A percentile compares a stretch with the other conserved stretches of the same genome.
Evolutionary conservation across 2,329 filamentous ascomycete species (phyloP).

Genomic region (Hypocreales sp.): DNA sequence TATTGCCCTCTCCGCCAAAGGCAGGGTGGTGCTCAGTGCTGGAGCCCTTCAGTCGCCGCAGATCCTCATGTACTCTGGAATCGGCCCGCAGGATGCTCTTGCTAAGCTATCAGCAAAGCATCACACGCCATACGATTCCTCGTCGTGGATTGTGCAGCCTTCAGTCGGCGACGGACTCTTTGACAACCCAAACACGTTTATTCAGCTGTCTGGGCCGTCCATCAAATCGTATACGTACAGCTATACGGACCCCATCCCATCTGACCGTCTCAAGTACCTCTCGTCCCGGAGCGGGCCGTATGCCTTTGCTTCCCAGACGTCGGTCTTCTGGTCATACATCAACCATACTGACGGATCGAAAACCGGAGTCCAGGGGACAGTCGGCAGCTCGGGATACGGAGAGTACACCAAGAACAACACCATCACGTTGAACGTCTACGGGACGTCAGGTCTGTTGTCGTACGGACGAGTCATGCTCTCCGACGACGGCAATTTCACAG

Average conservation of each 20-base stretch:
- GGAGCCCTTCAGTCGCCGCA: slow-evolving; percentile 23
- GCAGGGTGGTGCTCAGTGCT: slow-evolving; percentile 21
- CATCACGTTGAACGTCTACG: slow-evolving; percentile 41
- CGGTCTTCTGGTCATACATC: slow-evolving; percentile 35
- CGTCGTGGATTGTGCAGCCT: slow-evolving; percentile 31
- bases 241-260: slow-evolving; percentile 24
- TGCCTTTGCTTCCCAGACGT: slow-evolving; percentile 34
- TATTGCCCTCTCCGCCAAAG: slow-evolving; percentile 9
- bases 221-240: slow-evolving; percentile 31
- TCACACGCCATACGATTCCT: slow-evolving; percentile 10
- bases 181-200: slow-evolving; percentile 40
- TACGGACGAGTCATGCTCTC: slow-evolving; percentile 26
- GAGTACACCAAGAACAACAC: slow-evolving; percentile 25
- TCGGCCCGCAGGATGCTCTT: slow-evolving; percentile 21
- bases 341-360: slow-evolving; percentile 22
- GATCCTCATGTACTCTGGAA: slow-evolving; percentile 28
- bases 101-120: slow-evolving; percentile 8
- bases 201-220: slow-evolving; percentile 25
- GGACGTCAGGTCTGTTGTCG: slow-evolving; percentile 36
- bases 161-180: slow-evolving; percentile 34
- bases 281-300: slow-evolving; percentile 32
- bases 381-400: slow-evolving; percentile 28
- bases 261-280: slow-evolving; percentile 30
- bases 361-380: slow-evolving; percentile 34
- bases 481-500: slow-evolving; percentile 22